Conservation (phyloP, 495 filamentous ascomycete genomes). For the Talaromyces thailandensis region DNA sequence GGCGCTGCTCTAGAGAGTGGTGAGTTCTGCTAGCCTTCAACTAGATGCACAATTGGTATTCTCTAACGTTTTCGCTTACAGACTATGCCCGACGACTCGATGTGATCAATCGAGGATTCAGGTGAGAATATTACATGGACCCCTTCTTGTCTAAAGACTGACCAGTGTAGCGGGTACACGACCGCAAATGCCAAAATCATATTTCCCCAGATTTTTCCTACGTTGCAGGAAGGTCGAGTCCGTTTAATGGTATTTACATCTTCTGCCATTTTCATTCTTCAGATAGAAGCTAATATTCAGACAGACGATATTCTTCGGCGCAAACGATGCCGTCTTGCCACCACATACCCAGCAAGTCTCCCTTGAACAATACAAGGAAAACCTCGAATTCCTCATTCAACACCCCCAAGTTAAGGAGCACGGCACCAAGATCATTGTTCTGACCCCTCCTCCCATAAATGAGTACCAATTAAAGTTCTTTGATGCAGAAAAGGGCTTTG, state of each 20-base stretch:
- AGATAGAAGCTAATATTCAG: constrained; percentile 6
- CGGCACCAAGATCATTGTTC: constrained; percentile 60
- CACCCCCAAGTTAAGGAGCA: constrained; percentile 62
- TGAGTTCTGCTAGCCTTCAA: constrained; percentile 21
- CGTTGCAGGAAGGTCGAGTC: constrained; percentile 45
- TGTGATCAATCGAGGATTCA: constrained; percentile 58
- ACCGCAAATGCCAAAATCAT: constrained; percentile 53
- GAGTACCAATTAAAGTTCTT: constrained; percentile 54
- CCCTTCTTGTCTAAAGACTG: not conserved
- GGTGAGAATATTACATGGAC: constrained; percentile 23
- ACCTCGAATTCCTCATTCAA: constrained; percentile 58
- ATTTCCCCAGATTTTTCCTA: constrained; percentile 49
- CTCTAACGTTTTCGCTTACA: constrained; percentile 13
- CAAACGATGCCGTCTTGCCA: constrained; percentile 72
- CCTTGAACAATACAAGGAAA: constrained; percentile 59
- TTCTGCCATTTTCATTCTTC: not conserved
- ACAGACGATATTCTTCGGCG: constrained; percentile 74
- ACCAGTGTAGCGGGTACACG: constrained; percentile 50
- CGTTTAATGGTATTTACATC: constrained; percentile 53
- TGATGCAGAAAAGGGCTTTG: constrained; percentile 41
- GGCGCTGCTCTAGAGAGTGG: constrained; percentile 62
- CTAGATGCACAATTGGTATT: not conserved
- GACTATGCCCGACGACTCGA: constrained; percentile 58
- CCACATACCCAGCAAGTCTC: constrained; percentile 63
- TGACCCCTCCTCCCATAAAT: constrained; percentile 74